These are phyloP conservation scores for Blastocystis sp. DNA, from an alignment of 352 stramenopile species.

Conservation along the genomic window DNA sequence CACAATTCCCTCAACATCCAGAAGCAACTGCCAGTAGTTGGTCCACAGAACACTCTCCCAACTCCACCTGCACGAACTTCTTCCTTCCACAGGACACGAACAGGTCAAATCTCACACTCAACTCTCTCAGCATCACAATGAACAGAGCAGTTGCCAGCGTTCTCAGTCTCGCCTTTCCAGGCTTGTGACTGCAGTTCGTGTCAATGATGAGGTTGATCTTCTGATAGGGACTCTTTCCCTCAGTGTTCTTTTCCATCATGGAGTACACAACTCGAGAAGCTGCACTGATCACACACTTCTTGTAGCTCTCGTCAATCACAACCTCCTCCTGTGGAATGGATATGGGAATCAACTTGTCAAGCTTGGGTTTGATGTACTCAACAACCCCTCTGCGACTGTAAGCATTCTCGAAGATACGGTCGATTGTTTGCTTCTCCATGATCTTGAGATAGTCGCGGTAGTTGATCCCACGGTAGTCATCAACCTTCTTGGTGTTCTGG, in stretches of 20 bases:
- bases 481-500: not conserved
- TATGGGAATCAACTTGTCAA: not conserved
- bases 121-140: slow-evolving; percentile 2
- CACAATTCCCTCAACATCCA: slow-evolving; percentile 38
- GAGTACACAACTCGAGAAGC: not conserved
- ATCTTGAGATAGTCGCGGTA: slow-evolving; percentile 2
- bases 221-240: not conserved
- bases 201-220: slow-evolving; percentile 20
- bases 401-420: not conserved
- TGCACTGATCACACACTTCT: not conserved
- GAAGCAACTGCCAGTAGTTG: not conserved
- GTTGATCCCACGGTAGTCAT: not conserved
- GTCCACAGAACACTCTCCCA: slow-evolving; percentile 9
- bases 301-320: not conserved
- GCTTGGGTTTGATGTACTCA: not conserved
- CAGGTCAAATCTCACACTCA: not conserved
- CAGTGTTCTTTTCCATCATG: not conserved
- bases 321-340: not conserved
- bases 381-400: not conserved
- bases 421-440: not conserved
- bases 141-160: not conserved
- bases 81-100: slow-evolving; percentile 7
- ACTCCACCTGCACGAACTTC: not conserved
- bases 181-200: slow-evolving; percentile 37
- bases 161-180: slow-evolving; percentile 1